These are phyloP conservation scores for Cyclostephanos tholiformis DNA, from an alignment of 108 stramenopile species.

Conservation along the genomic window DNA sequence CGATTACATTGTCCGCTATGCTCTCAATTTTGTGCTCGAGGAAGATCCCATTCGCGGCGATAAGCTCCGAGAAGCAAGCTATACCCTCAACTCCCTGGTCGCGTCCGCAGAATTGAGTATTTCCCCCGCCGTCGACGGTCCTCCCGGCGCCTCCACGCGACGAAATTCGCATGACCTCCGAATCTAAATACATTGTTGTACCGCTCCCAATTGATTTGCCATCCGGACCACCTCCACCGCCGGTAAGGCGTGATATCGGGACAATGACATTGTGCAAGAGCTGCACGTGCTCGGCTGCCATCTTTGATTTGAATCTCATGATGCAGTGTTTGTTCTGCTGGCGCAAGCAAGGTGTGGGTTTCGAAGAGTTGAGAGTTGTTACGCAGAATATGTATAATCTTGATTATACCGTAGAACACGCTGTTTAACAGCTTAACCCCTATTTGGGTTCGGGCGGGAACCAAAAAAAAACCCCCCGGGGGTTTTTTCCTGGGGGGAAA, in stretches of 20 bases:
- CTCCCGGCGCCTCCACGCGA: conserved; percentile 46
- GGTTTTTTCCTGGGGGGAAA: no score
- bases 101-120: conserved; percentile 27
- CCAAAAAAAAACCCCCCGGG: no score
- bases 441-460: no score
- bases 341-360: no score
- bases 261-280: conserved; percentile 65
- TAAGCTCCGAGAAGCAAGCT: conserved; percentile 78
- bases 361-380: no score
- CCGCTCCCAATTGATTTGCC: conserved; percentile 51
- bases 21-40: conserved; percentile 84
- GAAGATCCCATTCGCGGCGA: conserved; percentile 64
- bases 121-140: conserved; percentile 29
- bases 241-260: conserved; percentile 62
- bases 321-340: no score
- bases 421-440: no score
- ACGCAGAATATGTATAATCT: no score
- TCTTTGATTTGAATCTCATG: conserved; percentile 89
- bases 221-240: conserved; percentile 33
- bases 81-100: conserved; percentile 65
- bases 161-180: conserved; percentile 65
- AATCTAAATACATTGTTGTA: conserved; percentile 74
- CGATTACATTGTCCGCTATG: conserved; percentile 81
- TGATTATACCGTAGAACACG: no score
- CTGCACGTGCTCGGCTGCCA: conserved; percentile 74